These are phyloP conservation scores for Pichia heedii DNA, from an alignment of 805 yeast species.

Conservation along the genomic window DNA sequence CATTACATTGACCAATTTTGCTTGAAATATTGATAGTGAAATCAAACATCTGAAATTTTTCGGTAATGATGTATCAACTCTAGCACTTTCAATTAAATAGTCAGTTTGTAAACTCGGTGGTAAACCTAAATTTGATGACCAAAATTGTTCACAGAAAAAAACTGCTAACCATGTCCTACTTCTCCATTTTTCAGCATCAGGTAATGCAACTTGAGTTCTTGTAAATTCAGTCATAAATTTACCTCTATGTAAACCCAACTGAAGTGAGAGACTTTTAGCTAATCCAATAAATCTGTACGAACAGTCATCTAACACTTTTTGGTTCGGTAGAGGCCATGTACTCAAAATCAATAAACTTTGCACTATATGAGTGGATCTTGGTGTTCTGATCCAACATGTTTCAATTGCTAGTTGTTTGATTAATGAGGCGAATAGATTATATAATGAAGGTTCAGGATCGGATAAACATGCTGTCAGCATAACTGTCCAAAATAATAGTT, in stretches of 20 bases:
- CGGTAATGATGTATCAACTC: conserved; percentile 58
- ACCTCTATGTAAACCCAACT: conserved; percentile 85
- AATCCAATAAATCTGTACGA: conserved; percentile 82
- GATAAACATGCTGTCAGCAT: conserved; percentile 78
- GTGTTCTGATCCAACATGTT: conserved; percentile 89
- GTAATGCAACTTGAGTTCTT: conserved; percentile 78
- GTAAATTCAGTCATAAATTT: conserved; percentile 86
- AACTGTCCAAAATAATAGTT: conserved; percentile 83
- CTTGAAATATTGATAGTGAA: conserved; percentile 70
- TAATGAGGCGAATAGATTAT: conserved; percentile 63
- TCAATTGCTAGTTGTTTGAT: conserved; percentile 84
- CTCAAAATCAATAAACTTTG: conserved; percentile 81
- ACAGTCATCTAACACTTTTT: conserved; percentile 85
- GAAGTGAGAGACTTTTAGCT: conserved; percentile 77
- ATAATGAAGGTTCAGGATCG: conserved; percentile 79
- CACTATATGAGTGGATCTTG: conserved; percentile 87
- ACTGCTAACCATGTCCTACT: conserved; percentile 88
- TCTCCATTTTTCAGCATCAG: conserved; percentile 91
- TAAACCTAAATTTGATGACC: conserved; percentile 80
- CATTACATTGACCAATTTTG: conserved; percentile 75
- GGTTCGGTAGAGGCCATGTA: conserved; percentile 90
- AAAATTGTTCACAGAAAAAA: conserved; percentile 80
- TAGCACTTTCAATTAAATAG: conserved; percentile 69
- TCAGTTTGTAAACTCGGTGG: conserved; percentile 85
- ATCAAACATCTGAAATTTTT: conserved; percentile 63